Conservation (phyloP, 306 rosid species). For the Spatholobus suberectus region DNA sequence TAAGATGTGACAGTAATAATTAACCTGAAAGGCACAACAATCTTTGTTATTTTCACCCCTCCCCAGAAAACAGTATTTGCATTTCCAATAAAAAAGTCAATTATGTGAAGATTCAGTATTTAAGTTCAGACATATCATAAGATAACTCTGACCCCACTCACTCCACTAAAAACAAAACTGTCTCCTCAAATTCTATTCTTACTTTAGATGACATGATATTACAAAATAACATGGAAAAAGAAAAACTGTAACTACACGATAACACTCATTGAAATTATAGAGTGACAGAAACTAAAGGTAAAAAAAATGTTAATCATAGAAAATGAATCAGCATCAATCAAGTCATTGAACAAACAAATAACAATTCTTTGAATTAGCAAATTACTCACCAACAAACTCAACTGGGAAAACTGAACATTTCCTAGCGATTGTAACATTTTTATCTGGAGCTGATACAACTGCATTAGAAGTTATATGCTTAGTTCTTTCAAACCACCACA, state of each 20-base stretch:
- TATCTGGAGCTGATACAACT: slow-evolving; percentile 78
- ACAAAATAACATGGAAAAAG: neutral
- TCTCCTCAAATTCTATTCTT: slow-evolving; percentile 4
- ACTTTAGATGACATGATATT: neutral
- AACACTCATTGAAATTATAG: neutral
- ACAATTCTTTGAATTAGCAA: neutral
- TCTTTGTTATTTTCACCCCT: slow-evolving; percentile 5
- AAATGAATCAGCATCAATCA: neutral
- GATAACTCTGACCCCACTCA: neutral
- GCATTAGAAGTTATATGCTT: slow-evolving; percentile 82
- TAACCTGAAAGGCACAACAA: neutral
- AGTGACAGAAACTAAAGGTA: neutral
- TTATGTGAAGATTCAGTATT: slow-evolving; percentile 2
- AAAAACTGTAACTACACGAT: neutral
- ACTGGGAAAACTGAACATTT: slow-evolving; percentile 96
- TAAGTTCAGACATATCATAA: slow-evolving; percentile 1
- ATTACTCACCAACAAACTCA: slow-evolving; percentile 90
- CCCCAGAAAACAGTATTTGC: neutral
- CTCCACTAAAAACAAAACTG: slow-evolving; percentile 4
- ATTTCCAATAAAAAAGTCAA: neutral
- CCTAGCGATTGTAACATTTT: slow-evolving; percentile 87
- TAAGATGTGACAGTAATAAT: neutral
- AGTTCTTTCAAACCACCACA: slow-evolving; percentile 97
- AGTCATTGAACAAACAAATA: neutral
- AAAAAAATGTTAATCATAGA: slow-evolving; percentile 17